Base-by-base conservation (phyloP, 2,329 filamentous ascomycete genomes). In the Alternaria novae-zelandiae region DNA sequence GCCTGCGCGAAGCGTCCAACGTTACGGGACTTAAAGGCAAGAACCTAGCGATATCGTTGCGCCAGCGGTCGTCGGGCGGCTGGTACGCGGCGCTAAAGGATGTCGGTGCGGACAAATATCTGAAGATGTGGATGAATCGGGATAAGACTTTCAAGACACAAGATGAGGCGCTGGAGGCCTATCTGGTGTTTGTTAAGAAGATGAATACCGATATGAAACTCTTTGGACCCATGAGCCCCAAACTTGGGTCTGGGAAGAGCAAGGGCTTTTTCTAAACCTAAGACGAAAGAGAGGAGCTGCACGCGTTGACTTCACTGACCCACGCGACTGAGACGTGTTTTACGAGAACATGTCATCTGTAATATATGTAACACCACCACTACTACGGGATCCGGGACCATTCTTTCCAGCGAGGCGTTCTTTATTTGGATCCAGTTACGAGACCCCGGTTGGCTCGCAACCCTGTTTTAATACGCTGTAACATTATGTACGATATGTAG, bases 121-220 rank as follows among this genome's bases (percentile, higher is more conserved):
- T 75, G 30, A 74, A 74, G 57, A 73, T 74, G 72, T 75, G 73
- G 73, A 75, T 70, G 71, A 73, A 75, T 23, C 66, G 66, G 13
- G 67, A 70, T 30, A 73, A 72, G 61, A 74, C 71, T 13, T 73
- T 61, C 43, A 49, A 44, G 6, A 70, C 66, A 6, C 68, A 73
- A 53, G 63, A 67, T 13, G 70, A 74, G 36, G 73, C 73, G 13
- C 61, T 75, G 13, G 66, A 75, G 58, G 67, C 66, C 21, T 75
- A 75, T 36, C 17, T 74, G 23, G 67, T 68, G 12, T 75, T 74
- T 54, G 66, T 65, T 13, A 70, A 67, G 57, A 72, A 71, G 57
- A 71, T 70, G 72, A 70, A 69, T 26, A 60, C 57, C 6, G 67
- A 63, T 7, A 67, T 66, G n/a, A 65, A 71, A 26, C 65, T 74